A percentile compares a stretch with the other conserved stretches of the same genome.
Evolutionary conservation across 2,329 filamentous ascomycete species (phyloP).

Genomic region (Trichoderma asperellum): DNA sequence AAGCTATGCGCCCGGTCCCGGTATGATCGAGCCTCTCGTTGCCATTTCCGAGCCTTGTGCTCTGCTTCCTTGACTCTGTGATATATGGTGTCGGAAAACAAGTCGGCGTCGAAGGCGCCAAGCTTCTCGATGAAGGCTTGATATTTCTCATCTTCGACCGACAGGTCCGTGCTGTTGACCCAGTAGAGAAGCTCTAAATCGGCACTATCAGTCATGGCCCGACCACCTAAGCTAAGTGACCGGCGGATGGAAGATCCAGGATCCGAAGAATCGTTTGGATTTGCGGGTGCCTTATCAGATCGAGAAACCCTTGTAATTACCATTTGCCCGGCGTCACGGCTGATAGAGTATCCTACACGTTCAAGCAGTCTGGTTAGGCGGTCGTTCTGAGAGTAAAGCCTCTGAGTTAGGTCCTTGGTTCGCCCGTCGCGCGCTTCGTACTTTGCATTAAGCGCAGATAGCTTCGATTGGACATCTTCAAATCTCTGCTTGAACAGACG

Average conservation of each 20-base stretch:
- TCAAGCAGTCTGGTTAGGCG: slow-evolving; percentile 83
- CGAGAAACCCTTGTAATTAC: slow-evolving; percentile 72
- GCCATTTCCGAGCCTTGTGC: slow-evolving; percentile 89
- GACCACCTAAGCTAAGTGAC: slow-evolving; percentile 58
- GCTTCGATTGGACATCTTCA: slow-evolving; percentile 55
- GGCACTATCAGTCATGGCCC: slow-evolving; percentile 60
- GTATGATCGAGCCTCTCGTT: slow-evolving; percentile 83
- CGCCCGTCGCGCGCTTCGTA: slow-evolving; percentile 72
- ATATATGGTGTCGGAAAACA: slow-evolving; percentile 81
- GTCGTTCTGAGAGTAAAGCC: slow-evolving; percentile 81
- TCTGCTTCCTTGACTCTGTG: slow-evolving; percentile 94
- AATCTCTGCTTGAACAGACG: slow-evolving; percentile 69
- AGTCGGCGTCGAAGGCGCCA: slow-evolving; percentile 79
- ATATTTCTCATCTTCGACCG: slow-evolving; percentile 74
- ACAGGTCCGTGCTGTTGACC: slow-evolving; percentile 70
- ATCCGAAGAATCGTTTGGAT: slow-evolving; percentile 62
- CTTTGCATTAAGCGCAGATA: slow-evolving; percentile 57
- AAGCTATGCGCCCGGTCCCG: slow-evolving; percentile 81
- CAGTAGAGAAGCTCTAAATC: slow-evolving; percentile 80
- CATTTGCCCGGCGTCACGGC: slow-evolving; percentile 73
- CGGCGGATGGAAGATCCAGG: slow-evolving; percentile 56
- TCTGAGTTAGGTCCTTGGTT: slow-evolving; percentile 82
- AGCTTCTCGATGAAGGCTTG: slow-evolving; percentile 73
- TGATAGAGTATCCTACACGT: slow-evolving; percentile 81
- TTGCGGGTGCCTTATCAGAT: slow-evolving; percentile 59